Conservation (phyloP, 306 rosid genomes). For the Rosa chinensis region DNA sequence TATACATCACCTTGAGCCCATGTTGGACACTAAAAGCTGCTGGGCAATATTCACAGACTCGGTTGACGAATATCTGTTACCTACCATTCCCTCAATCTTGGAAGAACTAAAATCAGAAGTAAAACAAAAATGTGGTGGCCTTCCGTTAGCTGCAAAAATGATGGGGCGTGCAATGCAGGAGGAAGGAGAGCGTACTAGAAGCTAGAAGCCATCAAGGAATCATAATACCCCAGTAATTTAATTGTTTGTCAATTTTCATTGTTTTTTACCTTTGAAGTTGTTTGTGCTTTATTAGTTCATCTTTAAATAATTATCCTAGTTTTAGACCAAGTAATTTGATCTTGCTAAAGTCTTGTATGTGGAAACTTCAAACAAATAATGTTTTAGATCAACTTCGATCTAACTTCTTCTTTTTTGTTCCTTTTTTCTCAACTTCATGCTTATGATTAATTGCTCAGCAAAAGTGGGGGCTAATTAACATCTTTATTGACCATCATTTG, state of each 20-base stretch:
- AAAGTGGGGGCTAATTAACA: not conserved
- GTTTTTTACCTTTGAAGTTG: not conserved
- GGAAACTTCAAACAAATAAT: not conserved
- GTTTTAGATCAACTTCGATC: no score
- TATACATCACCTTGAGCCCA: constrained; percentile 14
- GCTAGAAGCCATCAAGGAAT: not conserved
- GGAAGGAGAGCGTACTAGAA: not conserved
- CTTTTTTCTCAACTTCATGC: not conserved
- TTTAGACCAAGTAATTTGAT: not conserved
- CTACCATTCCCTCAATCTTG: not conserved
- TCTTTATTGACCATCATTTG: no score
- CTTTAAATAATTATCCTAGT: no score
- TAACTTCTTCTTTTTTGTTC: not conserved
- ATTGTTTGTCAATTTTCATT: no score
- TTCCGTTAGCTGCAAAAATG: constrained; percentile 23
- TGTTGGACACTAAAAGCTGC: constrained; percentile 7
- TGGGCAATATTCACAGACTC: constrained; percentile 23
- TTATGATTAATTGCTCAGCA: not conserved
- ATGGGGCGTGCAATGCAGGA: constrained; percentile 7
- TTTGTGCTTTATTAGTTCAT: no score
- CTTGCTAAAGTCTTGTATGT: not conserved
- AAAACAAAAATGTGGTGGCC: constrained; percentile 2
- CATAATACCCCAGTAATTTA: not conserved
- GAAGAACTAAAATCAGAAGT: constrained; percentile 14
- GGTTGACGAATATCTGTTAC: not conserved